Evolutionary conservation across 352 stramenopile genomes (phyloP), one percentile per base, ranked within the genome.

Genomic region (Pythium pyrilobum): DNA sequence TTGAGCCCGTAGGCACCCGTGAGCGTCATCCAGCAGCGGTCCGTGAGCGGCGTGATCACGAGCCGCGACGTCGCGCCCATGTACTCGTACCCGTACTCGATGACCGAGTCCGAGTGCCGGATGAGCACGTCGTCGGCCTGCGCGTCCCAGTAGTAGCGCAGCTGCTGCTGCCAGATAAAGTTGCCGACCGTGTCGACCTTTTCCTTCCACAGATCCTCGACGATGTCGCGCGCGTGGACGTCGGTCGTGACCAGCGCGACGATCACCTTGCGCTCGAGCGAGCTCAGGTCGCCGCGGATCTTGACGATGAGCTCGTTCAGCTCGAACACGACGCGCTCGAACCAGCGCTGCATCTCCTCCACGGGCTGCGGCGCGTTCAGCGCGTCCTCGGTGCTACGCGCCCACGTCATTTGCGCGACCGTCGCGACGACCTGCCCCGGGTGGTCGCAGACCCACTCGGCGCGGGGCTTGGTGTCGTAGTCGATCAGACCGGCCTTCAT

Each of bases 21-120:
- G 5, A 98, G 81, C 5, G 95, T 98, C 64, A 98, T 88, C 78
- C 97, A 98, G 62, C 95, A 98, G 15, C 90, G 89, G 74, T 98
- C 95, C 0, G 95, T 98, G 4, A 89, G 59, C 2, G 85, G 84
- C 0, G 85, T 95, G 62, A 93, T 92, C 10, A 94, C 85, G 0
- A 95, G 52, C 1, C 84, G 77, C 7, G 87, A 96, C 0, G 89
- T 98, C 1, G 82, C 86, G 0, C 93, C 93, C 83, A 97, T 94
- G 66, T 98, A 98, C 67, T 98, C 92, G 69, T 98, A 98, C 21
- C 91, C 92, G 56, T 97, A 98, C 37, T 81, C 56, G 42, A 98
- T 89, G 16, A 87, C 70, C 13, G 84, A 87, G 64, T 94, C 77
- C 3, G 83, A 95, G 63, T 96, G 88, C 1, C 76, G 72, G 40